Evolutionary conservation across 2,329 filamentous ascomycete species (phyloP).

Genomic region (Leptographium flavum): DNA sequence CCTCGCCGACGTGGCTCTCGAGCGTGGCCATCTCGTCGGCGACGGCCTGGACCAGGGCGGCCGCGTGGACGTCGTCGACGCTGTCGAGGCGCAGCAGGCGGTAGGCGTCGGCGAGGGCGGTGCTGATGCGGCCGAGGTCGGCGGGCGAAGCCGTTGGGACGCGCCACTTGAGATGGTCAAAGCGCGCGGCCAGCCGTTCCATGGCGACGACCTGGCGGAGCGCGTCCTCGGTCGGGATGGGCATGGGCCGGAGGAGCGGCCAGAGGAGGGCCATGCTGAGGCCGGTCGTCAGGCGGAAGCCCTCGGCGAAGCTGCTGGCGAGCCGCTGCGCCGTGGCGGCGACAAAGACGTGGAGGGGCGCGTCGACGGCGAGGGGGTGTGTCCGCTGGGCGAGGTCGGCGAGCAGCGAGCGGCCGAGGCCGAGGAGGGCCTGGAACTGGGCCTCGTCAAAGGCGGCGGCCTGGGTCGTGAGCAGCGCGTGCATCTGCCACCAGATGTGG

Average conservation of each 20-base stretch:
- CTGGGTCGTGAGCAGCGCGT: conserved; percentile 27
- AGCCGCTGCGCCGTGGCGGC: conserved; percentile 26
- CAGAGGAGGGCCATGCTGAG: conserved; percentile 70
- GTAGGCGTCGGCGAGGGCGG: conserved; percentile 41
- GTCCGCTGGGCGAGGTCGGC: conserved; percentile 8
- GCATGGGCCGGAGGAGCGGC: conserved; percentile 53
- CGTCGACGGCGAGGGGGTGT: not conserved
- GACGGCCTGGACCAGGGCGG: conserved; percentile 34
- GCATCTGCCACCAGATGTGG: conserved; percentile 41
- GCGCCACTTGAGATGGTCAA: conserved; percentile 48
- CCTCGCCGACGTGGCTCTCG: conserved; percentile 28
- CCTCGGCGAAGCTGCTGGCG: conserved; percentile 46
- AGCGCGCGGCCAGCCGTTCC: conserved; percentile 40
- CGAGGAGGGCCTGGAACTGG: conserved; percentile 47
- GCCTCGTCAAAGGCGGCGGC: conserved; percentile 48
- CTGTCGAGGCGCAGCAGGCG: conserved; percentile 34
- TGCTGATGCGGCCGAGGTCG: conserved; percentile 38
- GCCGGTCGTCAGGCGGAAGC: conserved; percentile 61
- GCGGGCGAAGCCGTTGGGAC: conserved; percentile 30
- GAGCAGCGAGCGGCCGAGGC: conserved; percentile 31
- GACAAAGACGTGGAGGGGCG: conserved; percentile 20
- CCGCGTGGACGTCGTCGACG: conserved; percentile 24
- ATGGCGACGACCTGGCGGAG: conserved; percentile 35
- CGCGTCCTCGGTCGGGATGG: conserved; percentile 30
- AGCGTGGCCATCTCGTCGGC: conserved; percentile 36